Evolutionary conservation across 495 filamentous ascomycete species (phyloP), one percentile per base, ranked within the genome.

Genomic region (Penicillium taxi): DNA sequence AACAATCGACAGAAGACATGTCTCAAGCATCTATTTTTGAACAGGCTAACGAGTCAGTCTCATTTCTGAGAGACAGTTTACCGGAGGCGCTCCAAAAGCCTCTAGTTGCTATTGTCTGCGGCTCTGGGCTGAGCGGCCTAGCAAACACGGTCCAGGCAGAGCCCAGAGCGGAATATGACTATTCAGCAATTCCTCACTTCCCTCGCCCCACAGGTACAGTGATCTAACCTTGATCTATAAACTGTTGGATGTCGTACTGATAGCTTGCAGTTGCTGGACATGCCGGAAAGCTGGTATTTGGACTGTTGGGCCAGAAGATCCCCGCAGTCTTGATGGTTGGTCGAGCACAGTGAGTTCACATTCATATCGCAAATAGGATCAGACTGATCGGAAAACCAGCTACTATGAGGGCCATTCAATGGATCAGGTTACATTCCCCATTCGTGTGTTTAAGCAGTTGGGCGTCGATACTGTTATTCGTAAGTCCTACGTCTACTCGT

Each of bases 371-470:
- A 14, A 13, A 26, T 17, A 40, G 9, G 2, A 21, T 2, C 9
- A 5, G 27, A 17, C 32, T 41, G 16, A 41, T 33, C 7, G 12
- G 11, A 6, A 18, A 18, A 19, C 19, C 12, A 87, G 82, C 57
- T 87, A 79, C 56, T 88, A 84, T 54, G 83, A 88, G 61, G 83
- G 83, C 8, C 73, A 86, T 56, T 72, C 74, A 1, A 78, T 87
- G 52, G 67, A 81, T 28, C 61, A 66, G 30, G 68, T 84, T 13
- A 82, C 81, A 23, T 82, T 84, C 47, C 80, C 81, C 12, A 72
- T 81, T 15, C 73, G 83, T 16, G 76, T 86, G 9, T 77, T 86
- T 61, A 81, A 77, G 46, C 55, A 76, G 3, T 58, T 88, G 11
- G 82, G 80, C 5, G 67, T 85, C 26, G 61, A 78, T 35, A 78